Conservation (phyloP, 1,284 basidiomycete genomes). For the Ganoderma sinense region DNA sequence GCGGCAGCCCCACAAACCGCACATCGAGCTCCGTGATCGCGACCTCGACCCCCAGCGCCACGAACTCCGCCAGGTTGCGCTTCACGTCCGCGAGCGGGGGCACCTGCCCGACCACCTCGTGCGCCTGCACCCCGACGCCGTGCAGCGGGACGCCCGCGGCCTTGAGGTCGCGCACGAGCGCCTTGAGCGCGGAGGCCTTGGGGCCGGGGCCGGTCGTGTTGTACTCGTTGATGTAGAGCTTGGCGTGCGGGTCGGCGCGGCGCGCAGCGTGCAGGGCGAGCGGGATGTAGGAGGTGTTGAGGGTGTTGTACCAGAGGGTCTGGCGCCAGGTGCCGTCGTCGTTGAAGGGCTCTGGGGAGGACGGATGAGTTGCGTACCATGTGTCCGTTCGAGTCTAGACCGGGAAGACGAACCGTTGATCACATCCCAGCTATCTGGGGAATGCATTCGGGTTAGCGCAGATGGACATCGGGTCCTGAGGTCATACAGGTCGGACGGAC, state of each 20-base stretch:
- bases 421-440: slow-evolving; percentile 45
- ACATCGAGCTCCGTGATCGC: slow-evolving; percentile 64
- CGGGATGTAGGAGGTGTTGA: slow-evolving; percentile 50
- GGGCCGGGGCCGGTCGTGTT: slow-evolving; percentile 47
- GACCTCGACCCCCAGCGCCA: slow-evolving; percentile 57
- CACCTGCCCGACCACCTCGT: slow-evolving; percentile 58
- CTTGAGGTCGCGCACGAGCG: slow-evolving; percentile 56
- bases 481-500: too few species aligned
- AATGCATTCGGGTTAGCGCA: not conserved
- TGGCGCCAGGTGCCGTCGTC: slow-evolving; percentile 61
- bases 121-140: slow-evolving; percentile 61
- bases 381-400: not conserved
- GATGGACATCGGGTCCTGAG: not conserved
- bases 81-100: slow-evolving; percentile 48
- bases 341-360: slow-evolving; percentile 55
- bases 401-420: slow-evolving; percentile 43
- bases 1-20: slow-evolving; percentile 56
- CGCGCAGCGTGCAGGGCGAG: slow-evolving; percentile 54
- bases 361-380: not conserved
- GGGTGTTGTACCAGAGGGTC: slow-evolving; percentile 53
- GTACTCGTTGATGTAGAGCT: slow-evolving; percentile 58
- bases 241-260: slow-evolving; percentile 50
- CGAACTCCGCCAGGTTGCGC: slow-evolving; percentile 53
- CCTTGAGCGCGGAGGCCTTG: slow-evolving; percentile 59
- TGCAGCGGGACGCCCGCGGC: slow-evolving; percentile 57